Evolutionary conservation across 345 rosid genomes (phyloP), one percentile per base, ranked within the genome.

Genomic region (Citrus cavaleriei): DNA sequence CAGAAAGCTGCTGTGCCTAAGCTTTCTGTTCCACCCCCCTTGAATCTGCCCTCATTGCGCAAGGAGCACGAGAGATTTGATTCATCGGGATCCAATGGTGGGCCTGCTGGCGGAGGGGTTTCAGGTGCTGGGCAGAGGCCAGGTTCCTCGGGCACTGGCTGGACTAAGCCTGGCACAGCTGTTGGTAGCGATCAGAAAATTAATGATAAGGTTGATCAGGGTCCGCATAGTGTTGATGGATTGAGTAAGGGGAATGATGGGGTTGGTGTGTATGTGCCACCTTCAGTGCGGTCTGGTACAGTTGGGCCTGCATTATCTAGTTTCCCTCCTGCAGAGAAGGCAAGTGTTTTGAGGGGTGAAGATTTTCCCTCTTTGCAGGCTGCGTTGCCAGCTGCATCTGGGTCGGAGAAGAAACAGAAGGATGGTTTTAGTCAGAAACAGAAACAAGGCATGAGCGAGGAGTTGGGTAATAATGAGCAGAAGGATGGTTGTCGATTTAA

Each of bases 1-100:
- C 99, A 97, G 74, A 94, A 97, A 81, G 77, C 90, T 72, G 76
- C 90, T 90, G 98, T 91, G 88, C 85, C 91, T 77, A 96, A 93
- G 90, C 89, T 96, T 86, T 93, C 98, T 73, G 95, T 96, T 83
- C 99, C 99, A 84, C 98, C 97, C 93, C 99, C 99, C 87, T 81
- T 97, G 98, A 97, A 97, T 87, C 85, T 97, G 77, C 99, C 99
- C 0, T 94, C 98, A 0, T 79, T 94, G 86, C 81, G 98, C 73
- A 96, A 93, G 78, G 99, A 97, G 85, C 98, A 93, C 69, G 98
- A 91, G 84, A 77, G 90, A 69, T 91, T 91, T 76, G 99, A 97
- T 88, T 81, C 92, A 0, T 79, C 86, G 80, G 95, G 95, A 67
- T 73, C 91, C 0, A 83, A 90, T n/a, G 86, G 90, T 42, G 90